Base-by-base conservation (phyloP, 805 yeast species). In the Yamadazyma scolyti region DNA sequence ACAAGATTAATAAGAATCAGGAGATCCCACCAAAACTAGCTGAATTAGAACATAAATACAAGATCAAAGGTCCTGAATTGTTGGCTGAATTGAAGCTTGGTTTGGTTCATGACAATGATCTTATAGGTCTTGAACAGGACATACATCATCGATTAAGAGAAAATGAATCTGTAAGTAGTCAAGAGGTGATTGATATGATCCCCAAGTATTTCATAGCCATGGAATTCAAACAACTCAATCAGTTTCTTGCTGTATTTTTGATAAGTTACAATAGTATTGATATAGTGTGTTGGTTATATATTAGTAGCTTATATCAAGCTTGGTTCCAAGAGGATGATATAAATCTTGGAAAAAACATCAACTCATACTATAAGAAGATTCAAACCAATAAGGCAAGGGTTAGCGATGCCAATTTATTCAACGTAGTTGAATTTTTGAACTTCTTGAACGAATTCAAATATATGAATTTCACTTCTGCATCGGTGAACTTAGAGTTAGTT, bases 1-100 rank as follows among this genome's bases (percentile, higher is more conserved):
- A 26, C 17, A 34, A 28, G 10, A 56, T 59, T 58, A 47, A 54
- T 13, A 34, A 43, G 14, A 48, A 49, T 33, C 34, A 42, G 20
- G 43, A 13, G n/a, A 17, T 15, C 23, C 19, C 19, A 13, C 18
- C 11, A 11, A 13, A 10, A 9, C 24, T 27, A 6, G 30, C 12
- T 18, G 10, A 16, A n/a, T 14, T 22, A n/a, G 24, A 22, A 6
- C 14, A 6, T n/a, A n/a, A 14, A 10, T 9, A 7, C 6, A 6
- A 5, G 16, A 6, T n/a, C 11, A 7, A 13, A n/a, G 5, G 9
- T 7, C 27, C 6, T 8, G 16, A 6, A 7, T 11, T 24, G 16
- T 6, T 13, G 7, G n/a, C 9, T n/a, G 22, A 25, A 12, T 14
- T 12, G 16, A 18, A 15, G 19, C 6, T 6, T 27, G 29, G 17